Conservation (phyloP, 257 asterid species). For the Lithospermum erythrorhizon region DNA sequence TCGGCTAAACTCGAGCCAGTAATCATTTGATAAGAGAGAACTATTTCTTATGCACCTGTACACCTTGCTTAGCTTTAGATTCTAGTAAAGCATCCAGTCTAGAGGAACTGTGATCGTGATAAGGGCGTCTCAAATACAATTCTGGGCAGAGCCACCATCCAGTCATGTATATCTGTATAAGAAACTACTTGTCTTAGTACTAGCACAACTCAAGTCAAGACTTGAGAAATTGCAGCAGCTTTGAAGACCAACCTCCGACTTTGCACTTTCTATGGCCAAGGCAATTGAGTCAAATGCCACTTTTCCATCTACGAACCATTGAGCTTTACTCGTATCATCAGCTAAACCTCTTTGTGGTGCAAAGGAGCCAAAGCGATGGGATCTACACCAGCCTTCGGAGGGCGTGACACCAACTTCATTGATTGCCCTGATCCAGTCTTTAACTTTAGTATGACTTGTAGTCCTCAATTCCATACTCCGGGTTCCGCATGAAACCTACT, state of each 20-base stretch:
- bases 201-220: constrained; percentile 10
- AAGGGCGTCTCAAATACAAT: constrained; percentile 79
- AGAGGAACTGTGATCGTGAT: constrained; percentile 48
- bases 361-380: constrained; percentile 74
- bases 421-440: constrained; percentile 68
- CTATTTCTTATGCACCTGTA: constrained; percentile 43
- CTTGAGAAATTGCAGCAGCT: constrained; percentile 1
- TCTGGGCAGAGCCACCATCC: constrained; percentile 99
- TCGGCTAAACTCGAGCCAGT: neutral
- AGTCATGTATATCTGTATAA: constrained; percentile 72
- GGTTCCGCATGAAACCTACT: constrained; percentile 62
- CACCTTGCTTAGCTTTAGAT: constrained; percentile 88
- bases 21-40: neutral
- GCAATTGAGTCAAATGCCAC: constrained; percentile 94
- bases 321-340: constrained; percentile 86
- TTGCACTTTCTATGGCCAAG: constrained; percentile 66
- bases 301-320: constrained; percentile 89
- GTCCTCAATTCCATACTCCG: constrained; percentile 54
- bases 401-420: constrained; percentile 50
- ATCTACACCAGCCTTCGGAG: constrained; percentile 70
- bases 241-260: constrained; percentile 56
- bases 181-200: constrained; percentile 9
- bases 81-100: constrained; percentile 77
- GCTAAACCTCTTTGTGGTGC: constrained; percentile 75
- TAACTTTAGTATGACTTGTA: constrained; percentile 46